A percentile compares a stretch with the other conserved stretches of the same genome.
phyloP scores from a whole-genome alignment of 1,139 yeast genomes.

The Yamadazyma triangularis region DNA sequence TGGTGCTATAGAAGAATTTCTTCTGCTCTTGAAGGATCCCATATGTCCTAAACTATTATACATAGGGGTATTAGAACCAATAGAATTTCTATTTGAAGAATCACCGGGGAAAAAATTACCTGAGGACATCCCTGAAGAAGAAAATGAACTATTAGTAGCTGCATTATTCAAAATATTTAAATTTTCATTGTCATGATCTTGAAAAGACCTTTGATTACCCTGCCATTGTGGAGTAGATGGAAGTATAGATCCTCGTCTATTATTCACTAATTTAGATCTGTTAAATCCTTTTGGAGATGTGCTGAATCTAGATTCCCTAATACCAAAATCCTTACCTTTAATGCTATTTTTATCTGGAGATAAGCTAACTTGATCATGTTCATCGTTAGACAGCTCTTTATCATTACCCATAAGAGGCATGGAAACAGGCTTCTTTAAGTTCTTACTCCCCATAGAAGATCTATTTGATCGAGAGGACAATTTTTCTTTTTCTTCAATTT shows the following conservation, averaged over 20 bases:
- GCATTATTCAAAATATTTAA: slow-evolving; percentile 33
- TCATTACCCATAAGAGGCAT: slow-evolving; percentile 5
- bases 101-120: slow-evolving; percentile 3
- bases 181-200: slow-evolving; percentile 37
- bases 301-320: background rate
- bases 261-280: slow-evolving; percentile 5
- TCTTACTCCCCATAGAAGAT: too few species aligned
- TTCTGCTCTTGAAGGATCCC: slow-evolving; percentile 19
- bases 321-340: background rate
- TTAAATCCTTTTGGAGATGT: slow-evolving; percentile 9
- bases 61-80: slow-evolving; percentile 9
- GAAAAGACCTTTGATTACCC: background rate
- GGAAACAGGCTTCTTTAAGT: slow-evolving; percentile 8
- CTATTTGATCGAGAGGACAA: slow-evolving; percentile 1
- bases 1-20: slow-evolving; percentile 18
- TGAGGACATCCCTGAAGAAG: slow-evolving; percentile 12
- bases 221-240: too few species aligned
- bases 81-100: slow-evolving; percentile 7
- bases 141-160: slow-evolving; percentile 14
- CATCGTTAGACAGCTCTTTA: slow-evolving; percentile 1
- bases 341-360: slow-evolving; percentile 3
- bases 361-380: slow-evolving; percentile 3
- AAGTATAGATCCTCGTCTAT: slow-evolving; percentile 7
- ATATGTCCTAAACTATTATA: slow-evolving; percentile 2
- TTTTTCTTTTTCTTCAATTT: slow-evolving; percentile 10